Evolutionary conservation across 2,329 filamentous ascomycete genomes (phyloP).

Genomic region (Chaetomium globosum): DNA sequence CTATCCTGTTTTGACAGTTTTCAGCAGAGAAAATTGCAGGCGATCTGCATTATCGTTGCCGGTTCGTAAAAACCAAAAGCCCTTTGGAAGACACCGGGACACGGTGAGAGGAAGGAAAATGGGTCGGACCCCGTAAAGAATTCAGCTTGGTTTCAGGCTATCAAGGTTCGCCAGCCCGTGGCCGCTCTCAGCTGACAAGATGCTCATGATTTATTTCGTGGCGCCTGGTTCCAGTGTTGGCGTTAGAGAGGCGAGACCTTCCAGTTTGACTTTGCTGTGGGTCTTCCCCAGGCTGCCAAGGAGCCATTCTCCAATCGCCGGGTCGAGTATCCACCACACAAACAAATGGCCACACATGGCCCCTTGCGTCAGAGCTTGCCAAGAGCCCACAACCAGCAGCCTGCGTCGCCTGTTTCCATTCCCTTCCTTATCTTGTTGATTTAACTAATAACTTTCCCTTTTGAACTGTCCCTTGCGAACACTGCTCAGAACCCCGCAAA

Average conservation of each 20-base stretch:
- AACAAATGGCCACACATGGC: slow-evolving; percentile 14
- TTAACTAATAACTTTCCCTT: background rate
- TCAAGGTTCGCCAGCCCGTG: slow-evolving; percentile 2
- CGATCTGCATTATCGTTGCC: background rate
- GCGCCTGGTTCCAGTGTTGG: background rate
- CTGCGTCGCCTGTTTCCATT: background rate
- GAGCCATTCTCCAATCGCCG: slow-evolving; percentile 13
- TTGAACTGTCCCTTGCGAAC: background rate
- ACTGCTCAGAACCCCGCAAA: background rate
- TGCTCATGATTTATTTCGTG: slow-evolving; percentile 4
- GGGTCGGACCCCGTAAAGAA: background rate
- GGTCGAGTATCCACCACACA: slow-evolving; percentile 11
- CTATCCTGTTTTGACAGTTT: background rate
- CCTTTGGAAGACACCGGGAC: background rate
- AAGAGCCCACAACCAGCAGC: slow-evolving; percentile 3
- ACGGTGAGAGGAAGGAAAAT: background rate
- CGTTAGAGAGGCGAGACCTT: background rate
- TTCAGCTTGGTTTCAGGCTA: background rate
- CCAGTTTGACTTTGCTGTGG: slow-evolving; percentile 1
- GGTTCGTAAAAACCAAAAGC: background rate
- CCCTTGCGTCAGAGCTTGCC: slow-evolving; percentile 25
- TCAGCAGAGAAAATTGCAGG: background rate
- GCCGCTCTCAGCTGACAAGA: slow-evolving; percentile 13
- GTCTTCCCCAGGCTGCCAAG: slow-evolving; percentile 23
- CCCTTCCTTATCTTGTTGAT: slow-evolving; percentile 13